Evolutionary conservation across 805 yeast species (phyloP), one percentile per base, ranked within the genome.

Genomic region (Nakazawaea ambrosiae): DNA sequence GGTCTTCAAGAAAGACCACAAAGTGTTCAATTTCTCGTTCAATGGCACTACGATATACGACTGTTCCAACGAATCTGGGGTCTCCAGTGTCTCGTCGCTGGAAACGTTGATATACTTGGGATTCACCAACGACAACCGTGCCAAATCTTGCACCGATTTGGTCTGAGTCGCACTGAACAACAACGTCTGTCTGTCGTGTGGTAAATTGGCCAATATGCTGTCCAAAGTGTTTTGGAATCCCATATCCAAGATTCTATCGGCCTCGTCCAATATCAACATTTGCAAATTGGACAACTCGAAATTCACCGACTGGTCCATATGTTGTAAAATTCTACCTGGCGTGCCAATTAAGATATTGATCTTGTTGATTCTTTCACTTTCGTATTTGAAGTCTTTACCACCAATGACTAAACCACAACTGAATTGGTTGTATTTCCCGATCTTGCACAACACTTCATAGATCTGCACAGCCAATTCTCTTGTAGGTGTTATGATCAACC

Each of bases 371-470:
- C 97, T 73, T 36, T 85, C 95, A 44, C 75, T 73, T 56, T 88
- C 97, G 48, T 70, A 83, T 42, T 75, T 73, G 22, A 83, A 82
- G 53, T 87, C 95, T 54, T 89, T 87, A 27, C 97, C 97, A 34
- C 97, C 97, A 50, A 89, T 88, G 9, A 89, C 90, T 42, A 88
- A 65, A 42, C 96, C 96, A 1, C 96, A 96, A 5, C 94, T 81
- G 43, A 88, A 80, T 3, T 77, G 62, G 47, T 79, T 80, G 47
- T 74, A 67, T 31, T 78, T 73, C 17, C 96, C 97, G 37, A 88
- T 78, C 48, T 79, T 82, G n/a, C 79, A 66, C 43, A 88, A 60
- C 4, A 88, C 96, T 51, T 87, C 95, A 50, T 88, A 88, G 19
- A 81, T 88, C 60, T 88, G 97, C 45, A 86, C 78, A 0, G 96